Conservation (phyloP, 2,329 filamentous ascomycete species). For the Colletotrichum sp. region DNA sequence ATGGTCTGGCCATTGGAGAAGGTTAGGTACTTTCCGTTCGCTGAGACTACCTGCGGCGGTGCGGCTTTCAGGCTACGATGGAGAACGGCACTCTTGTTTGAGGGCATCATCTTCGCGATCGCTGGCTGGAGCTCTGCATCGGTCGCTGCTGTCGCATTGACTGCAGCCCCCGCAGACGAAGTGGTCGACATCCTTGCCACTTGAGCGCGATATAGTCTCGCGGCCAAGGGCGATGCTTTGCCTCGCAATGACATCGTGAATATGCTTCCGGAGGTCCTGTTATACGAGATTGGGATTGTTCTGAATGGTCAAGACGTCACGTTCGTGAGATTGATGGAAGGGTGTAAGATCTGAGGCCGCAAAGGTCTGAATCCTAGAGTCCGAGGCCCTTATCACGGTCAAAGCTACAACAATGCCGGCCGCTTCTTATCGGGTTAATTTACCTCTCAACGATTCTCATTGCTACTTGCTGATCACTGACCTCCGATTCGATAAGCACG, state of each 20-base stretch:
- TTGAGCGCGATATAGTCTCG: background rate
- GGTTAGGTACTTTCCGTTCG: constrained; percentile 18
- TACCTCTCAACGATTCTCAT: background rate
- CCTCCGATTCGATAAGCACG: background rate
- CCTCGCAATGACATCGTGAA: background rate
- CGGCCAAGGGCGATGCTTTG: background rate
- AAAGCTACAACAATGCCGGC: background rate
- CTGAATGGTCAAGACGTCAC: background rate
- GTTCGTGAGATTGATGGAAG: background rate
- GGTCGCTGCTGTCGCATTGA: background rate
- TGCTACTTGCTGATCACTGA: background rate
- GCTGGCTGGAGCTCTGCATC: background rate
- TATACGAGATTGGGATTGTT: background rate
- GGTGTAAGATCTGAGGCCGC: background rate
- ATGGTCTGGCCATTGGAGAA: constrained; percentile 41
- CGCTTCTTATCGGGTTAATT: constrained; percentile 1
- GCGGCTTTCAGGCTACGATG: constrained; percentile 14
- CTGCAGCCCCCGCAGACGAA: background rate
- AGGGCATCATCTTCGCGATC: background rate
- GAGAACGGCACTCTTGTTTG: constrained; percentile 16
- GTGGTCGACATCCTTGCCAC: background rate
- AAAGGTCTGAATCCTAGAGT: background rate
- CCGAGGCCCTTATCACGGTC: background rate
- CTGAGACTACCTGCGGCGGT: constrained; percentile 15
- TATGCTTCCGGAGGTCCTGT: background rate